phyloP scores from a whole-genome alignment of 495 filamentous ascomycete genomes.

The Tricharina praecox region DNA sequence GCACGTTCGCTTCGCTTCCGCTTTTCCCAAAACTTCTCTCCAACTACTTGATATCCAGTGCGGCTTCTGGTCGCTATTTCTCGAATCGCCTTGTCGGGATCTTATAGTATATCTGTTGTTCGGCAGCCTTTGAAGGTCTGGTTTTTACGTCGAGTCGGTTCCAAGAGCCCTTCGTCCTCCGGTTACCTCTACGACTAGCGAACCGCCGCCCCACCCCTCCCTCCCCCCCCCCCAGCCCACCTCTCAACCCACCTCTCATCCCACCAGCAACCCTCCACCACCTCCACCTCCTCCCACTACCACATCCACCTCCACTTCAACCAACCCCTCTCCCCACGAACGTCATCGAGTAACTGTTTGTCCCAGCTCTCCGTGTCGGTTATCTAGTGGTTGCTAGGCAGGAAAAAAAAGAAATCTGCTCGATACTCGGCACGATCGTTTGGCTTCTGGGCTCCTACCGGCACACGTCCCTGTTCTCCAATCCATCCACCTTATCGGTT shows the following conservation, averaged over 20 bases:
- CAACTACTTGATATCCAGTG: not conserved
- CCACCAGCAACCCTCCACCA: too few species aligned
- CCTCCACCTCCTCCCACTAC: too few species aligned
- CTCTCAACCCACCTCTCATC: too few species aligned
- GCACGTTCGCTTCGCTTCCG: not conserved
- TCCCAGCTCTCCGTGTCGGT: not conserved
- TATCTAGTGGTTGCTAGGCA: not conserved
- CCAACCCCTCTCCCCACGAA: not conserved
- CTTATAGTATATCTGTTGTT: slow-evolving; percentile 2
- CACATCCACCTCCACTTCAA: too few species aligned
- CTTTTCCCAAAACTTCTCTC: not conserved
- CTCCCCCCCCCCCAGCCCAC: too few species aligned
- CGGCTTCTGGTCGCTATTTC: slow-evolving; percentile 1
- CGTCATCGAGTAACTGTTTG: slow-evolving; percentile 3
- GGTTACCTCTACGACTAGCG: slow-evolving; percentile 3
- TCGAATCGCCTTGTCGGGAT: slow-evolving; percentile 1
- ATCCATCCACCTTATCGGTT: not conserved
- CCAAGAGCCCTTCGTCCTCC: slow-evolving; percentile 2
- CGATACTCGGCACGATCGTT: not conserved
- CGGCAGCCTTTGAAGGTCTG: not conserved
- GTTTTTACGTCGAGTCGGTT: not conserved
- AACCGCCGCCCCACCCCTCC: not conserved
- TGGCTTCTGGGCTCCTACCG: not conserved
- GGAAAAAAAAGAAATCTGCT: not conserved
- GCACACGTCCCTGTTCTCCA: not conserved